Conservation (phyloP, 1,284 basidiomycete genomes). For the Rhodotorula sp. region DNA sequence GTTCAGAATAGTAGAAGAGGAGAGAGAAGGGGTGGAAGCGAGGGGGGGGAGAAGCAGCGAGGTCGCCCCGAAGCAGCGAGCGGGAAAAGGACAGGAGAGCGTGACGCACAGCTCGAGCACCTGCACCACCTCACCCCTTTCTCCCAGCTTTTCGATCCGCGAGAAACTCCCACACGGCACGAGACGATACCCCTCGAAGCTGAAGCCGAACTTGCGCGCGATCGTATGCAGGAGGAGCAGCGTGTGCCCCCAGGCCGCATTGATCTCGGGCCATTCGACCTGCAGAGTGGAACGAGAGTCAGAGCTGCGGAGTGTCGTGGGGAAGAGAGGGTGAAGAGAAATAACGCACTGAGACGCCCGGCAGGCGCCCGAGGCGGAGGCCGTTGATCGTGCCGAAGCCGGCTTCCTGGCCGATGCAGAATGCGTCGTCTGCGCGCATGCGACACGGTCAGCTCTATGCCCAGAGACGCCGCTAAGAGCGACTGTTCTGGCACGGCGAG, state of each 20-base stretch:
- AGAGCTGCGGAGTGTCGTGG: slow-evolving; percentile 14
- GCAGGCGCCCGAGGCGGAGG: slow-evolving; percentile 81
- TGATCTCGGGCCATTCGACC: slow-evolving; percentile 98
- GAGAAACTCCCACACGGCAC: slow-evolving; percentile 92
- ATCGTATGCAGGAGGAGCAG: slow-evolving; percentile 88
- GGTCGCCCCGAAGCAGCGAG: too few relatives aligned
- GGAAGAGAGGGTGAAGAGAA: neutral
- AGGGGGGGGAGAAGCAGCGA: neutral
- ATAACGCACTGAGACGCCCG: slow-evolving; percentile 67
- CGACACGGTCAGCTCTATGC: too few relatives aligned
- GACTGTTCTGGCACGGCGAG: too few relatives aligned
- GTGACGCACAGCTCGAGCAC: slow-evolving; percentile 74
- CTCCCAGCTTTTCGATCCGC: slow-evolving; percentile 74
- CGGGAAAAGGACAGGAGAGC: too few relatives aligned
- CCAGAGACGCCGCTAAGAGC: too few relatives aligned
- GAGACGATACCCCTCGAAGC: slow-evolving; percentile 84
- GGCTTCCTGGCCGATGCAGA: slow-evolving; percentile 94
- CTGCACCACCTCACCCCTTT: slow-evolving; percentile 50
- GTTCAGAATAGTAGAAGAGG: neutral
- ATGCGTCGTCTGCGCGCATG: slow-evolving; percentile 70
- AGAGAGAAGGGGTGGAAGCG: neutral
- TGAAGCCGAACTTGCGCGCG: slow-evolving; percentile 81
- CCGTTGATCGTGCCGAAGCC: slow-evolving; percentile 97
- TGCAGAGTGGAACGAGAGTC: slow-evolving; percentile 47
- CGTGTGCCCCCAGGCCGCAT: slow-evolving; percentile 97